phyloP scores from a whole-genome alignment of 768 basidiomycete species.

The Termitomyces sp. region DNA sequence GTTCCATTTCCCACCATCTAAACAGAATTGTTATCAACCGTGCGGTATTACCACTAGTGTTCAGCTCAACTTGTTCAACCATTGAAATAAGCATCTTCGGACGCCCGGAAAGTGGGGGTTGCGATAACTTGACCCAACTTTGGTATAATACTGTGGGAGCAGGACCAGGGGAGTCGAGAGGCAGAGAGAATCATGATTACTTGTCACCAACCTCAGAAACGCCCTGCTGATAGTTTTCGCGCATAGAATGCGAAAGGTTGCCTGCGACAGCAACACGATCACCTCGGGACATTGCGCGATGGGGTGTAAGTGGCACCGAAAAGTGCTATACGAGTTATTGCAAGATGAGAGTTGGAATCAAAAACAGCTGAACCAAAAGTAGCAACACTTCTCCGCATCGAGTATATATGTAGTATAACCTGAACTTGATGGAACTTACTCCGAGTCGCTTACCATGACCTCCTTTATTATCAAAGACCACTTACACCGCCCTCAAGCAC shows the following conservation, averaged over 20 bases:
- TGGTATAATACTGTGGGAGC: conserved; percentile 51
- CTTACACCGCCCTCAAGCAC: conserved; percentile 40
- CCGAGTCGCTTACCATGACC: conserved; percentile 46
- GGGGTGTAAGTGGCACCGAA: neutral
- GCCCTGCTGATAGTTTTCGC: conserved; percentile 43
- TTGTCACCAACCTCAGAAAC: conserved; percentile 51
- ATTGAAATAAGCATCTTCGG: conserved; percentile 49
- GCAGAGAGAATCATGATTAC: neutral
- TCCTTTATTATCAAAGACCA: conserved; percentile 73
- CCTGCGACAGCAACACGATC: conserved; percentile 30
- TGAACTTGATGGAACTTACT: neutral
- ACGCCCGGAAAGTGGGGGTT: conserved; percentile 74
- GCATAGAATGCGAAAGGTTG: conserved; percentile 38
- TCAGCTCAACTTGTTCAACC: conserved; percentile 46
- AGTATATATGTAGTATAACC: neutral
- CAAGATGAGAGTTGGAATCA: neutral
- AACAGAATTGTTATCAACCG: conserved; percentile 6
- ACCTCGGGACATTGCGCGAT: conserved; percentile 32
- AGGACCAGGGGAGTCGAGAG: neutral
- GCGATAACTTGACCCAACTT: conserved; percentile 66
- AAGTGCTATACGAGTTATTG: neutral
- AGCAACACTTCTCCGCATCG: neutral
- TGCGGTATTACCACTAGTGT: conserved; percentile 10
- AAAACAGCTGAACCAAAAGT: neutral
- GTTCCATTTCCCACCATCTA: conserved; percentile 40